Evolutionary conservation across 1,139 yeast species (phyloP), one percentile per base, ranked within the genome.

Genomic region (Debaryomycetaceae sp.): DNA sequence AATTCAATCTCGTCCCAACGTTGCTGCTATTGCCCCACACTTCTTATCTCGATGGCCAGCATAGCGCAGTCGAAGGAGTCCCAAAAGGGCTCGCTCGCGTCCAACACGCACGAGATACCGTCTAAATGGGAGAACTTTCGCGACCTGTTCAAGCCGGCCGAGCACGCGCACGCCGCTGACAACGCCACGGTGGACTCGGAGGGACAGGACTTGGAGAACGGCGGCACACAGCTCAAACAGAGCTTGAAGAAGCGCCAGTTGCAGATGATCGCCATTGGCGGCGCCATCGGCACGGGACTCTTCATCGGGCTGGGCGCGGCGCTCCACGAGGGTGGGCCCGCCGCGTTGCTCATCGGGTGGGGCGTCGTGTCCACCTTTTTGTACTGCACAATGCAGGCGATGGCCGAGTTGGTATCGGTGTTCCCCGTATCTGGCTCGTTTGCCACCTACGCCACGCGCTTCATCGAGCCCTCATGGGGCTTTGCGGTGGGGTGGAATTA

Each of bases 401-500:
- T 81, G 36, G 83, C 85, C 32, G 89, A 81, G 50, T 54, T 82
- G 43, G 77, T 81, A 21, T 75, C 81, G 23, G 65, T 75, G 11
- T 77, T 70, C 53, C 88, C 89, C 8, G 75, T 78, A 23, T 66
- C 78, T 18, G 88, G 88, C 45, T 79, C 84, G n/a, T 80, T 81
- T 52, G 74, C 77, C 39, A 76, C 78, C 25, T 78, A 75, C 49
- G 71, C 80, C 42, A 69, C 81, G 3, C 64, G 83, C 40, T 81
- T 81, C 42, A 65, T 80, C 21, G 80, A 78, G 45, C 78, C 82
- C 2, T 70, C 85, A 8, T 75, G 83, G 75, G 88, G 86, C 25
- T 84, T 84, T 53, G 79, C 84, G 23, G 72, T 76, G 62, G 85
- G 82, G 28, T 74, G 79, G 74, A 79, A 78, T 54, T 81, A 79